Evolutionary conservation across 2,329 filamentous ascomycete genomes (phyloP).

Genomic region (Cordyceps tenuipes): DNA sequence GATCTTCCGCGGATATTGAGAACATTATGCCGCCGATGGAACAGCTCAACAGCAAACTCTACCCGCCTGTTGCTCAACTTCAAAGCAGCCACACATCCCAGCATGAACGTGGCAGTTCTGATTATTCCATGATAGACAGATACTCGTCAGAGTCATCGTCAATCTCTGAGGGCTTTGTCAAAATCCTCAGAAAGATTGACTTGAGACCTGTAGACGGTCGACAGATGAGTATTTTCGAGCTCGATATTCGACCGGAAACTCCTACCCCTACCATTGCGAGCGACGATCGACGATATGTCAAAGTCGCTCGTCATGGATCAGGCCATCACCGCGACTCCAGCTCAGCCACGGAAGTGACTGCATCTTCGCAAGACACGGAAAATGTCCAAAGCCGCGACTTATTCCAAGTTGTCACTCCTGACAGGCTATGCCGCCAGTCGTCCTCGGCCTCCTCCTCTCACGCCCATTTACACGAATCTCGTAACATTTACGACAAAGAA

Average conservation of each 20-base stretch:
- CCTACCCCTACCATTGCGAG: neutral
- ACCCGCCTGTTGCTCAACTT: neutral
- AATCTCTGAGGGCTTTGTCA: neutral
- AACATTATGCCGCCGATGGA: neutral
- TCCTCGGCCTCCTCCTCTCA: neutral
- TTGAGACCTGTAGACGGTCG: neutral
- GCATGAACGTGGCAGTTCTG: neutral
- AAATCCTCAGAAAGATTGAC: neutral
- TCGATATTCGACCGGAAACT: neutral
- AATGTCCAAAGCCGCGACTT: neutral
- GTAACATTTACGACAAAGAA: neutral
- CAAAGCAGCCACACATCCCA: neutral
- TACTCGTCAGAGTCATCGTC: neutral
- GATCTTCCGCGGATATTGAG: neutral
- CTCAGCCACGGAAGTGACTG: neutral
- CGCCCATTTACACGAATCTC: neutral
- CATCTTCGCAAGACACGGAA: neutral
- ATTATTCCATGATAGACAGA: neutral
- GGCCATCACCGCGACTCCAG: neutral
- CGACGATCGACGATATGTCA: neutral
- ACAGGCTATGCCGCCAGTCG: neutral
- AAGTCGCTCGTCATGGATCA: neutral
- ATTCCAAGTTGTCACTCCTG: neutral
- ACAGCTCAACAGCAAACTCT: neutral
- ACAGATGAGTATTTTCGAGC: conserved; percentile 7